Base-by-base conservation (phyloP, 108 stramenopile species). In the Poteriospumella lacustris region DNA sequence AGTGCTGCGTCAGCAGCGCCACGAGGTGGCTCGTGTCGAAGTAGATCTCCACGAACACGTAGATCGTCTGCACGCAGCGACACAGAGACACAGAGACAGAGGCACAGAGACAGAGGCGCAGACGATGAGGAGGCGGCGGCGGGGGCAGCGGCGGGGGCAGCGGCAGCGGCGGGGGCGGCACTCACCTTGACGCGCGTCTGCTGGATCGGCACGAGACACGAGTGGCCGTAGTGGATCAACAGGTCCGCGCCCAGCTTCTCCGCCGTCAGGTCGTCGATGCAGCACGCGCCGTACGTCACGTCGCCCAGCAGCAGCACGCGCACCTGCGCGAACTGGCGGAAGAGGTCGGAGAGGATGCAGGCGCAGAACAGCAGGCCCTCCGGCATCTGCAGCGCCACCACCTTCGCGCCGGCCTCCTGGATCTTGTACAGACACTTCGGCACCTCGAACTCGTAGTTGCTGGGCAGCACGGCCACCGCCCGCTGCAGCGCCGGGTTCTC, bases 231-330 rank as follows among this genome's bases (percentile, higher is more conserved):
- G 78, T 99, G 98, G 0, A 99, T 88, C 58, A 99, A 77, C 31
- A 97, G 76, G 56, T 95, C 91, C 58, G 89, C 91, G 3, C 93
- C 95, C 42, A 97, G 62, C 0, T 94, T 91, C 64, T 89, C 84
- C 1, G 95, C 94, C 1, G 89, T 91, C 68, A 97, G 80, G 83
- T 99, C 98, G 68, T 95, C 98, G 62, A 99, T 90, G 81, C 98
- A 99, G 80, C 98, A 99, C 5, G 98, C 98, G 5, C 98, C 98
- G 72, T 99, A 99, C 29, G 96, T 97, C 43, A 99, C 98, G 82
- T 99, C 98, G 1, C 93, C 98, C 76, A 97, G 77, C 34, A 97
- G 86, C 1, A 91, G 81, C 1, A 93, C 88, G 9, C 89, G 83
- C 59, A 58, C 44, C 28, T 79, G 60, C 0, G 86, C 78, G 76